These are phyloP conservation scores for Amanita muscaria DNA, from an alignment of 768 basidiomycete genomes.

Conservation along the genomic window DNA sequence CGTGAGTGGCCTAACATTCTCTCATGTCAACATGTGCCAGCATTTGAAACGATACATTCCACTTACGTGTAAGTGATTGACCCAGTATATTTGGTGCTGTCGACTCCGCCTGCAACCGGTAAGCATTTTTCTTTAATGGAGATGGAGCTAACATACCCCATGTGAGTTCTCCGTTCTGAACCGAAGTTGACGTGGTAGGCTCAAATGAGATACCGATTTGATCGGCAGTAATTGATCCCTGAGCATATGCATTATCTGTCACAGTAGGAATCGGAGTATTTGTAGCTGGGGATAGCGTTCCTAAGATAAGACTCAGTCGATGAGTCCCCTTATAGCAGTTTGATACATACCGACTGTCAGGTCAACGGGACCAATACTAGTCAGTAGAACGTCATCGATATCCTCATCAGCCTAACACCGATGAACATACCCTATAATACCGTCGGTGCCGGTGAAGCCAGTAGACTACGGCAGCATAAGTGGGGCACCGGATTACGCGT, in stretches of 20 bases:
- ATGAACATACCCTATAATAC: slow-evolving; percentile 48
- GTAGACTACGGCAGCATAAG: slow-evolving; percentile 16
- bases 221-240: slow-evolving; percentile 30
- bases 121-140: slow-evolving; percentile 13
- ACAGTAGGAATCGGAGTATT: slow-evolving; percentile 40
- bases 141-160: slow-evolving; percentile 32
- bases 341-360: slow-evolving; percentile 35
- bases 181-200: slow-evolving; percentile 26
- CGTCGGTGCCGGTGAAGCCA: slow-evolving; percentile 47
- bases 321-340: background rate
- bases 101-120: slow-evolving; percentile 29
- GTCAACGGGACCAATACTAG: slow-evolving; percentile 52
- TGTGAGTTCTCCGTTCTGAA: slow-evolving; percentile 42
- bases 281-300: slow-evolving; percentile 25
- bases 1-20: slow-evolving; percentile 33
- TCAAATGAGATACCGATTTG: slow-evolving; percentile 44
- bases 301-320: slow-evolving; percentile 12
- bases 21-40: background rate
- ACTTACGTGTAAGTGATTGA: slow-evolving; percentile 32
- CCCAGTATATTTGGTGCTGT: slow-evolving; percentile 35
- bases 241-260: slow-evolving; percentile 41
- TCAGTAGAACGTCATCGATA: slow-evolving; percentile 1
- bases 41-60: background rate
- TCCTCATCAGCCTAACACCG: background rate
- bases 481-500: background rate